Conservation (phyloP, 768 basidiomycete species). For the Russula virescens region DNA sequence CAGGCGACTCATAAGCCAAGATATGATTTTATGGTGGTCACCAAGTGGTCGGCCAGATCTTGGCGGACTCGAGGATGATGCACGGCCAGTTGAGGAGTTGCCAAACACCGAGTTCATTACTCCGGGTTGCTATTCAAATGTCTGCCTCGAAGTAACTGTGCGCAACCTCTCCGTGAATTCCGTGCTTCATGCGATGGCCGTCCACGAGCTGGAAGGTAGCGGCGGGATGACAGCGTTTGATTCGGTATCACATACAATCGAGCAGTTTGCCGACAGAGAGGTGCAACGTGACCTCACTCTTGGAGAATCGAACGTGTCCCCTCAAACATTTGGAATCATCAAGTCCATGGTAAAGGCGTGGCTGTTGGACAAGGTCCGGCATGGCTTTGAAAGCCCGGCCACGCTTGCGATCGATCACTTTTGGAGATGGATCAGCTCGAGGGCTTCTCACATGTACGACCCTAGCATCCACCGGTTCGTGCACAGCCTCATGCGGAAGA, state of each 20-base stretch:
- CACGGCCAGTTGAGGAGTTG: constrained; percentile 66
- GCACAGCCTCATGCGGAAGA: constrained; percentile 95
- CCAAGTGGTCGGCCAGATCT: constrained; percentile 82
- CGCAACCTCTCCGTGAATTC: constrained; percentile 93
- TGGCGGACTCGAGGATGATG: constrained; percentile 89
- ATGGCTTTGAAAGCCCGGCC: constrained; percentile 59
- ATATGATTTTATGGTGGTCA: constrained; percentile 97
- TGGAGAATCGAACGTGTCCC: constrained; percentile 85
- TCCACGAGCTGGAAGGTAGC: constrained; percentile 96
- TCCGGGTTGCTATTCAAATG: constrained; percentile 87
- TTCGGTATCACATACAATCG: constrained; percentile 83
- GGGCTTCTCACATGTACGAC: constrained; percentile 82
- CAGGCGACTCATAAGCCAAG: constrained; percentile 77
- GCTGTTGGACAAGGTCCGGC: constrained; percentile 80
- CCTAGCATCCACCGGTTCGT: constrained; percentile 89
- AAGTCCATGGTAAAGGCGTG: constrained; percentile 86
- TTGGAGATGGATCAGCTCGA: constrained; percentile 94
- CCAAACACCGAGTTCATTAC: constrained; percentile 79
- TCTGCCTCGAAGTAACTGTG: constrained; percentile 84
- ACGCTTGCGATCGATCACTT: constrained; percentile 83
- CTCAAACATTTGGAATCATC: constrained; percentile 78
- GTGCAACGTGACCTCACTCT: constrained; percentile 64
- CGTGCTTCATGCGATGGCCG: constrained; percentile 86
- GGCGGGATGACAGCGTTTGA: constrained; percentile 93
- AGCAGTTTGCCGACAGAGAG: constrained; percentile 77